Base-by-base conservation (phyloP, 140 eudicot species). In the Senecio squalidus region DNA sequence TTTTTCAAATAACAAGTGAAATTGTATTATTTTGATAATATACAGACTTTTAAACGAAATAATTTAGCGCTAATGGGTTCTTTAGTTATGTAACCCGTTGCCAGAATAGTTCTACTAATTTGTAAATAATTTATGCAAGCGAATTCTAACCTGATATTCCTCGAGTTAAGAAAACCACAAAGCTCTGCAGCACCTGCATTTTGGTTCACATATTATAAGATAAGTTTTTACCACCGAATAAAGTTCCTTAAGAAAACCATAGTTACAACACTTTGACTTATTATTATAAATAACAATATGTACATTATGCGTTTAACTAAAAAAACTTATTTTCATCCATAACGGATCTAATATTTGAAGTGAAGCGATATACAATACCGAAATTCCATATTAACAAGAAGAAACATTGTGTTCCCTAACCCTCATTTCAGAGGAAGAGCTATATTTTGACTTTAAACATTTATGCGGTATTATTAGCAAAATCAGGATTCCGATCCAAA, bases 111-210 rank as follows among this genome's bases (percentile, higher is more conserved):
- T n/a, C 11, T 11, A 28, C 8, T 61, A 6, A 21, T 21, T 24
- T 30, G 55, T 41, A 55, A 72, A 9, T 20, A 54, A 44, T 9
- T 34, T 7, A n/a, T 40, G 5, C 25, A 33, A 48, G 26, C 41
- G 52, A 49, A 51, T 16, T 23, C 45, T 74, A 38, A 86, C 98
- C 98, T 81, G 60, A 91, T 78, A 22, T 71, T 86, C 67, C 70
- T 84, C 2, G 84, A 71, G 47, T 86, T 79, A 34, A 91, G 98
- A 64, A 78, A 86, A 40, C 61, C 73, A 73, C 82, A 90, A 60
- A 91, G 96, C 33, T 91, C 92, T 20, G 74, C 63, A 28, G 96
- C 96, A 78, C 98, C 98, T 91, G 84, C 70, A 78, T 41, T 60
- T 58, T 68, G 46, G 73, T 34, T 55, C 36, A 77, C 56, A 62